Evolutionary conservation across 1,284 basidiomycete genomes (phyloP).

Genomic region (Boletellus sp.): DNA sequence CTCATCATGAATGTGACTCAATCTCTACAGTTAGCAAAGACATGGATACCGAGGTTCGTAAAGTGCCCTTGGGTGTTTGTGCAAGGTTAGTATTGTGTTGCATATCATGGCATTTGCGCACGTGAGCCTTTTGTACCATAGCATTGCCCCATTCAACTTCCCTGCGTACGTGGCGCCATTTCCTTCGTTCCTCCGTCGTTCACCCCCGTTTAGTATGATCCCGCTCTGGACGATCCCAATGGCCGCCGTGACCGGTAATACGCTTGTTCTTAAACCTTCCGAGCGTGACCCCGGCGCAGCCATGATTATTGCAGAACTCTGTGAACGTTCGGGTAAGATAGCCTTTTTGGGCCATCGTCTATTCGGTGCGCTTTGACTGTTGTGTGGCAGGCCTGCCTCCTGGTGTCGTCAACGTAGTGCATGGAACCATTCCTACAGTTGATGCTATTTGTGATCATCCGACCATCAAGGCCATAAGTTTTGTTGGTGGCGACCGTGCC

Average conservation of each 20-base stretch:
- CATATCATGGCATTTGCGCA: not conserved
- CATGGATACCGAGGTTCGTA: constrained; percentile 92
- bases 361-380: constrained; percentile 13
- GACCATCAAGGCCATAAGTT: constrained; percentile 90
- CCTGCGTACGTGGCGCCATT: constrained; percentile 62
- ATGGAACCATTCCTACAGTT: constrained; percentile 87
- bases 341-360: not conserved
- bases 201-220: constrained; percentile 72
- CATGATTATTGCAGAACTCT: constrained; percentile 96
- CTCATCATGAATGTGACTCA: constrained; percentile 1
- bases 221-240: constrained; percentile 94
- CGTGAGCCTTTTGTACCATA: constrained; percentile 28
- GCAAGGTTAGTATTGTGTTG: constrained; percentile 47
- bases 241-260: constrained; percentile 90
- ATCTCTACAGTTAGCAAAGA: constrained; percentile 77
- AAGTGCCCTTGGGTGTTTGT: constrained; percentile 77
- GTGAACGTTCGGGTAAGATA: constrained; percentile 72
- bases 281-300: constrained; percentile 96
- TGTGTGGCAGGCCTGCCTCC: constrained; percentile 58
- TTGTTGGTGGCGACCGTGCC: constrained; percentile 94
- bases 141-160: constrained; percentile 92
- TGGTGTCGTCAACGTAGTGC: constrained; percentile 86
- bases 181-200: constrained; percentile 1
- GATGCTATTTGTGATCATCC: constrained; percentile 94
- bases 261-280: constrained; percentile 91